phyloP scores from a whole-genome alignment of 495 filamentous ascomycete species.

The Rusavskia elegans region DNA sequence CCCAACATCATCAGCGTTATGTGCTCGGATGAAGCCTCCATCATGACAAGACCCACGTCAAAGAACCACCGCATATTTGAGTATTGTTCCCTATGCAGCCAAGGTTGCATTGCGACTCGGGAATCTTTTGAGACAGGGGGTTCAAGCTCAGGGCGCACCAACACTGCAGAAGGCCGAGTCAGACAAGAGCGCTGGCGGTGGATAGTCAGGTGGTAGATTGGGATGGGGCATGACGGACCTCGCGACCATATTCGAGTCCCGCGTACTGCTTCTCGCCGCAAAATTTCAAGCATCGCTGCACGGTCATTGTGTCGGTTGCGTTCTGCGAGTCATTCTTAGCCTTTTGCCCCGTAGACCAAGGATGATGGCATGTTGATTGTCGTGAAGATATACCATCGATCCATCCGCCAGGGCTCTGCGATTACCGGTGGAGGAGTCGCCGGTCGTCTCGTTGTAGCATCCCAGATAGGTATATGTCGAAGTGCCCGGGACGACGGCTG shows the following conservation, averaged over 20 bases:
- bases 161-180: neutral
- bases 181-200: neutral
- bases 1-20: neutral
- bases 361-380: too few relatives aligned
- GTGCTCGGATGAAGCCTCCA: too few relatives aligned
- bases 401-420: constrained; percentile 12
- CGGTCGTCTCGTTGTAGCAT: constrained; percentile 21
- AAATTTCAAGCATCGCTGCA: constrained; percentile 11
- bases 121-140: neutral
- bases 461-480: constrained; percentile 15
- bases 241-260: constrained; percentile 16
- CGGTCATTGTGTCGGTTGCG: constrained; percentile 15
- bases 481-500: constrained; percentile 6
- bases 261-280: constrained; percentile 16
- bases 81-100: neutral
- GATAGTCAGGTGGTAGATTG: constrained; percentile 7
- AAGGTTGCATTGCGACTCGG: neutral
- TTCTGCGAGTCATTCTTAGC: constrained; percentile 3
- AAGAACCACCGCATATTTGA: neutral
- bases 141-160: neutral
- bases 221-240: constrained; percentile 14
- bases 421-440: neutral
- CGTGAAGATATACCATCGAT: constrained; percentile 3
- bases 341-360: too few relatives aligned
- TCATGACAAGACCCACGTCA: neutral